Conservation (phyloP, 768 basidiomycete species). For the Tulasnella calospora region DNA sequence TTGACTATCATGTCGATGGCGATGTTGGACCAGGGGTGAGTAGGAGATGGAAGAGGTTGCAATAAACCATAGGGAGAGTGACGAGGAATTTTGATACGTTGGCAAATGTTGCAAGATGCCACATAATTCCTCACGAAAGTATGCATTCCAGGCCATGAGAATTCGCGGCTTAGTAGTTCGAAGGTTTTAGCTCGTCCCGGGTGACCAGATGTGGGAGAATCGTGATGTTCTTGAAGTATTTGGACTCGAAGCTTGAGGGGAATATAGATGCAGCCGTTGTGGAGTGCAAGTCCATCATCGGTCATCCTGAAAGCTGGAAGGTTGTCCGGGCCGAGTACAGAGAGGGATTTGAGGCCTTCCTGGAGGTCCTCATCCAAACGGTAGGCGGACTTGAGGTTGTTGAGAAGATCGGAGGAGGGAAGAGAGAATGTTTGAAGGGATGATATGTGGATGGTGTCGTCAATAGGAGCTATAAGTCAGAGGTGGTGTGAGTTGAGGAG, state of each 20-base stretch:
- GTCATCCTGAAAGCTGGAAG: background rate
- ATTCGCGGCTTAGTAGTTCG: no score
- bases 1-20: no score
- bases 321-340: background rate
- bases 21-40: no score
- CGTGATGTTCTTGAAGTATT: conserved; percentile 38
- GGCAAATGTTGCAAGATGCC: conserved; percentile 31
- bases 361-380: background rate
- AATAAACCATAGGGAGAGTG: no score
- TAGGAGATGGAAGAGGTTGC: conserved; percentile 39
- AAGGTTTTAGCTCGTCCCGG: no score
- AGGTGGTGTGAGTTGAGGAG: background rate
- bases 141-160: no score
- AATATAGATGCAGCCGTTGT: conserved; percentile 35
- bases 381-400: no score
- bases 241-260: conserved; percentile 30
- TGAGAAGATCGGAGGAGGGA: no score
- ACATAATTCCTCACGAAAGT: conserved; percentile 37
- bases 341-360: no score
- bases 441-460: background rate
- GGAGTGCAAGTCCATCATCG: background rate
- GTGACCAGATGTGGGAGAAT: conserved; percentile 42
- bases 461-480: background rate
- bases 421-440: no score
- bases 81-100: conserved; percentile 27